Evolutionary conservation across 768 basidiomycete species (phyloP).

Genomic region (Hypholoma fasciculare): DNA sequence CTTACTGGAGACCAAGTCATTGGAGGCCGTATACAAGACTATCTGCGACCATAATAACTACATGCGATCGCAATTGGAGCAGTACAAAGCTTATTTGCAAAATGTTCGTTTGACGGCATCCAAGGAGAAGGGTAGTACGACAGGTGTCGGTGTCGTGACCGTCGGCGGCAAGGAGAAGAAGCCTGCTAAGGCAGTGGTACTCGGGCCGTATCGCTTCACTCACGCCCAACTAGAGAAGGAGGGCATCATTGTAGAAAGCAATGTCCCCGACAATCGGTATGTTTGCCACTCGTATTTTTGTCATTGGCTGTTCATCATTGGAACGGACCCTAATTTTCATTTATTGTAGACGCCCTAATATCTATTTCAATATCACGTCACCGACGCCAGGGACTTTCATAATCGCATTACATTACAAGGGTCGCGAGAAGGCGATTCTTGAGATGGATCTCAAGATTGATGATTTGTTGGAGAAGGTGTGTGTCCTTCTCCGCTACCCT

Average conservation of each 20-base stretch:
- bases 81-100: constrained; percentile 99
- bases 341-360: constrained; percentile 80
- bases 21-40: constrained; percentile 98
- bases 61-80: constrained; percentile 92
- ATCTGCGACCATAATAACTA: constrained; percentile 99
- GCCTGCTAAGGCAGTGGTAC: constrained; percentile 75
- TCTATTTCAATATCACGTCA: constrained; percentile 98
- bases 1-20: constrained; percentile 82
- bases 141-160: constrained; percentile 90
- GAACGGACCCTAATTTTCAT: constrained; percentile 2
- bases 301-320: neutral
- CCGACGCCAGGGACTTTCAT: constrained; percentile 98
- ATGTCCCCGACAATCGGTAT: constrained; percentile 96
- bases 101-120: constrained; percentile 91
- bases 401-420: constrained; percentile 98
- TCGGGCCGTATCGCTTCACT: constrained; percentile 97
- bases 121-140: constrained; percentile 86
- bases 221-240: constrained; percentile 99
- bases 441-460: constrained; percentile 99
- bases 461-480: constrained; percentile 93
- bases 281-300: constrained; percentile 21
- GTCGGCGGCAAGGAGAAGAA: constrained; percentile 99
- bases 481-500: constrained; percentile 14
- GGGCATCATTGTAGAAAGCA: constrained; percentile 98
- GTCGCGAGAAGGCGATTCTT: constrained; percentile 96